phyloP scores from a whole-genome alignment of 1,284 basidiomycete species.

The Pseudozyma hubeiensis region DNA sequence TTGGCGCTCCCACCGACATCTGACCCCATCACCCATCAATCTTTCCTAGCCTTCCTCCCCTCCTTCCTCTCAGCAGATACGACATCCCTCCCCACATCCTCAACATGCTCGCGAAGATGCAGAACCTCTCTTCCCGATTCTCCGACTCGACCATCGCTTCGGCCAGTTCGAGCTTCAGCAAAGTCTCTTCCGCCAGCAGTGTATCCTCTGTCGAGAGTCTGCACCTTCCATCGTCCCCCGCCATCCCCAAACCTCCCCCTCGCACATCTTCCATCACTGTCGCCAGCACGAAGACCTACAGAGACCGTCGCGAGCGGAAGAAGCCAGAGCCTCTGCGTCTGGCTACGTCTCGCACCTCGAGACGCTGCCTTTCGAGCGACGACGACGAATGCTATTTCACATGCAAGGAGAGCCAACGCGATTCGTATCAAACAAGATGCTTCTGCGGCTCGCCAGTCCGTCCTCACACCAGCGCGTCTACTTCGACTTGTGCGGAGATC shows the following conservation, averaged over 20 bases:
- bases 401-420: slow-evolving; percentile 13
- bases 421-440: slow-evolving; percentile 8
- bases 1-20: slow-evolving; percentile 3
- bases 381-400: slow-evolving; percentile 23
- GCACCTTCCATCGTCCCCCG: slow-evolving; percentile 15
- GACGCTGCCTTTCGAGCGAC: slow-evolving; percentile 5
- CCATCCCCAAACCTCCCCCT: slow-evolving; percentile 37
- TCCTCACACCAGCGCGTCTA: slow-evolving; percentile 5
- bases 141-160: slow-evolving; percentile 45
- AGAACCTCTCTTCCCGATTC: slow-evolving; percentile 35
- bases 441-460: slow-evolving; percentile 31
- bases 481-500: slow-evolving; percentile 20
- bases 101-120: slow-evolving; percentile 3
- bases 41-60: background rate
- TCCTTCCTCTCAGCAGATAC: background rate
- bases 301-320: slow-evolving; percentile 16
- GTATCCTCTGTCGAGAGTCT: slow-evolving; percentile 27
- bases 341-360: background rate
- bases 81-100: background rate
- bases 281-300: slow-evolving; percentile 30
- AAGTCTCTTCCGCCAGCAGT: slow-evolving; percentile 24
- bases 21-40: slow-evolving; percentile 1
- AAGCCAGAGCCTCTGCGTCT: slow-evolving; percentile 30
- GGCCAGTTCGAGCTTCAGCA: slow-evolving; percentile 29
- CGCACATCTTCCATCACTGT: slow-evolving; percentile 42